phyloP scores from a whole-genome alignment of 1,139 yeast species.

The Nematodospora anomalae region DNA sequence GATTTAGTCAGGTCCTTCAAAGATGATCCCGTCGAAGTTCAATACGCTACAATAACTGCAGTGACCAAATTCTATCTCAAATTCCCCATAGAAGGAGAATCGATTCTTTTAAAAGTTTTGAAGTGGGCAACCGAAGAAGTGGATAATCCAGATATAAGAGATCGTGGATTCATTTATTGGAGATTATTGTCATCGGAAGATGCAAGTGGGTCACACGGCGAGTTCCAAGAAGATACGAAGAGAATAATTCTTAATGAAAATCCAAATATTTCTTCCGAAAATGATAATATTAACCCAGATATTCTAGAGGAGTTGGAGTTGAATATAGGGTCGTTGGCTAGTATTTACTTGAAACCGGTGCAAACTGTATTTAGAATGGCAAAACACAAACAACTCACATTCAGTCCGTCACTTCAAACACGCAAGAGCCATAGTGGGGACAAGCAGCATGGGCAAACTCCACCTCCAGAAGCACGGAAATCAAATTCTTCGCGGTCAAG shows the following conservation, averaged over 20 bases:
- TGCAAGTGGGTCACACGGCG: conserved; percentile 22
- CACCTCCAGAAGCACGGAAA: background rate
- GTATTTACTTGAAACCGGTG: conserved; percentile 82
- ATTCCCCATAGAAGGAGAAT: conserved; percentile 56
- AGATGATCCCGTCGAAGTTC: conserved; percentile 72
- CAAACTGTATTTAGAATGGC: conserved; percentile 73
- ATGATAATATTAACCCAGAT: conserved; percentile 68
- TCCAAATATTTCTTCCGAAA: conserved; percentile 67
- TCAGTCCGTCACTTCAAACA: conserved; percentile 62
- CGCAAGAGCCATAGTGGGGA: background rate
- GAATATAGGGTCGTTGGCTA: conserved; percentile 78
- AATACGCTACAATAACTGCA: conserved; percentile 72
- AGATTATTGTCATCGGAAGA: conserved; percentile 60
- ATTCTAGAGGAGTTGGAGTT: conserved; percentile 80
- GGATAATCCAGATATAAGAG: conserved; percentile 80
- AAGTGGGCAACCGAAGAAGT: conserved; percentile 74
- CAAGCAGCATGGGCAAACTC: background rate
- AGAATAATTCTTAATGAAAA: conserved; percentile 58
- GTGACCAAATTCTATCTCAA: conserved; percentile 66
- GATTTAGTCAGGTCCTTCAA: conserved; percentile 48
- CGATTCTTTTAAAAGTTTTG: conserved; percentile 57
- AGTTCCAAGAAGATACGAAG: conserved; percentile 46
- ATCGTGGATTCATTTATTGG: conserved; percentile 86
- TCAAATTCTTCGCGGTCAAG: conserved; percentile 1
- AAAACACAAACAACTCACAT: conserved; percentile 51